Base-by-base conservation (phyloP, 495 filamentous ascomycete genomes). In the Neurospora sp. region DNA sequence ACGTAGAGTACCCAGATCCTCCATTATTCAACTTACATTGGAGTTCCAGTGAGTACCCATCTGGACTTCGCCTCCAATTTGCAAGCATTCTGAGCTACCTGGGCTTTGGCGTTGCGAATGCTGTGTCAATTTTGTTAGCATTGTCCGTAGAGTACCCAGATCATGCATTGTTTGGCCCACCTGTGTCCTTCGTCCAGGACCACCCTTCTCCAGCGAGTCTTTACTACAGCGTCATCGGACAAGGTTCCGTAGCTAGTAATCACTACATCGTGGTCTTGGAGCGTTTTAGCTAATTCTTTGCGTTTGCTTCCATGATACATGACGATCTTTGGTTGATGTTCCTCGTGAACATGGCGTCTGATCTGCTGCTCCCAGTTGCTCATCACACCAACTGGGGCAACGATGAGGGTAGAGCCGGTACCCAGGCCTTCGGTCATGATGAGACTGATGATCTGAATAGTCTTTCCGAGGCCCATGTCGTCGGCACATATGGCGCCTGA, bases 391-490 rank as follows among this genome's bases (percentile, higher is more conserved):
- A 96, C 88, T 0, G 94, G 94, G 3, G 93, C 89, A 39, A 97
- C 85, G 73, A 98, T 96, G 38, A 98, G 84, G 5, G 94, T 96
- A 19, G 54, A 28, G 15, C 54, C 54, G 28, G 86, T 85, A 17
- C 88, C 89, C 24, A 85, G 79, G 5, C 85, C 86, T 19, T 82
- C 84, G 8, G 90, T 87, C 74, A 94, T 81, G 54, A 98, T 92
- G 38, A 97, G 78, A 70, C 92, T 91, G 72, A 97, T 96, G 45
- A 93, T 88, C 79, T 97, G 92, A 8, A 98, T 85, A 1, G 94
- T 98, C 82, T 98, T 98, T 17, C 94, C 94, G 7, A 98, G 84
- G 4, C 94, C 94, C 94, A 98, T 98, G 75, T 98, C 94, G 80
- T 98, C 94, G 34, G 93, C 93, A 15, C 97, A 84, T 39, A 97